phyloP scores from a whole-genome alignment of 768 basidiomycete species.

The Trametes meyenii region DNA sequence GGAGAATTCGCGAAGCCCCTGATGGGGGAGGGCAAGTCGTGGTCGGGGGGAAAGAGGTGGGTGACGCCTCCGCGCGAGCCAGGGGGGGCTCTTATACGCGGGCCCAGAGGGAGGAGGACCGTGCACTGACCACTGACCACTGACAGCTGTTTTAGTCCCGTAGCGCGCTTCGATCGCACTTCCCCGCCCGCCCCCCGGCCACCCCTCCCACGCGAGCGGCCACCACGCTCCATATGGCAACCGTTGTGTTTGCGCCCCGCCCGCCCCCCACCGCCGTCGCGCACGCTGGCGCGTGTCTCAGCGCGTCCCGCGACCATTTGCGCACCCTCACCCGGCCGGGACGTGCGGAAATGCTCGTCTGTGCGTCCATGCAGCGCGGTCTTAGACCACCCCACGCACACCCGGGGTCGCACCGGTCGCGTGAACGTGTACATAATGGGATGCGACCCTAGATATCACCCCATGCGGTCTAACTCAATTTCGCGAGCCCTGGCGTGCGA shows the following conservation, averaged over 20 bases:
- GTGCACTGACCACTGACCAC: constrained; percentile 15
- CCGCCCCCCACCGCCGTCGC: neutral
- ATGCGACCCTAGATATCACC: constrained; percentile 23
- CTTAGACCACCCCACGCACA: constrained; percentile 14
- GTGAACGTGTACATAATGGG: constrained; percentile 24
- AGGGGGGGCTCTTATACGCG: constrained; percentile 26
- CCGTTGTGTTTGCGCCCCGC: constrained; percentile 18
- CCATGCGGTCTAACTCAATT: constrained; percentile 23
- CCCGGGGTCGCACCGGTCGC: constrained; percentile 22
- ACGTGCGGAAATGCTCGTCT: neutral
- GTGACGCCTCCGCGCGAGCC: constrained; percentile 25
- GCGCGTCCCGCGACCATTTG: neutral
- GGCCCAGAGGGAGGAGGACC: constrained; percentile 23
- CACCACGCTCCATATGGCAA: constrained; percentile 11
- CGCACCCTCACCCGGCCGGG: neutral
- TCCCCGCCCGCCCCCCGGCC: constrained; percentile 29
- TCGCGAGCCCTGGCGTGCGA: constrained; percentile 3
- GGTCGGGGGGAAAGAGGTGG: constrained; percentile 32
- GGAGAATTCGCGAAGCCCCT: constrained; percentile 11
- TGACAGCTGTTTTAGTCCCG: constrained; percentile 25
- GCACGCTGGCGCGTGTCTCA: constrained; percentile 3
- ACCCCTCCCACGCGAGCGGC: constrained; percentile 19
- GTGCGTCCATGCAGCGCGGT: neutral
- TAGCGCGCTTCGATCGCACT: constrained; percentile 30
- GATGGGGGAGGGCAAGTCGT: constrained; percentile 24